Evolutionary conservation across 2,329 filamentous ascomycete genomes (phyloP), one percentile per base, ranked within the genome.

Genomic region (Verticillium alfalfae): DNA sequence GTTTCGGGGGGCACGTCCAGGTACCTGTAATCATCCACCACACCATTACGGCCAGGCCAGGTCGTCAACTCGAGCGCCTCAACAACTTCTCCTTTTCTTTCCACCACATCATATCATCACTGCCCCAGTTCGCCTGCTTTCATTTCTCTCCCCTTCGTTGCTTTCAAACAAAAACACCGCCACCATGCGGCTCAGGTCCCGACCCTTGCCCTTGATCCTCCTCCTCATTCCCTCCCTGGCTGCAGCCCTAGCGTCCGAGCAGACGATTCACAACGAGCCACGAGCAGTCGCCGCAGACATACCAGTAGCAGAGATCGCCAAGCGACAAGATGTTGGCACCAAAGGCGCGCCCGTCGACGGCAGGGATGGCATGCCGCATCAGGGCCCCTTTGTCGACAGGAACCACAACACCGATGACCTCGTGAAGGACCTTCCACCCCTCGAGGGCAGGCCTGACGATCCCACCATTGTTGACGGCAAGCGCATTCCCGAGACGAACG

Each of bases 291-390:
- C 66, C 15, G 67, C 72, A 55, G 70, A 72, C 22, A 58, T 65
- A 10, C 63, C 70, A 12, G 60, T 66, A 15, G 62, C 68, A n/a
- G 68, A 71, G 55, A 65, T 65, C 54, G 66, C 69, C 34, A 78
- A 76, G 64, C 65, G 76, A 60, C 70, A 71, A 59, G 70, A 72
- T 36, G 62, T 78, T 10, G 79, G 80, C 37, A 82, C 79, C 62
- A 93, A 93, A 73, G 89, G 95, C 78, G 92, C 91, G 61, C 94
- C 94, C 0, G 89, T 97, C 22, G 95, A 98, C 73, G 93, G 93
- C 56, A 89, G 90, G 69, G 95, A 98, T 77, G 95, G 95, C 57
- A 95, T 93, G 78, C 95, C 95, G 56, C 94, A 97, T 72, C 86
- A 89, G 22, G 95, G 95, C 1, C 95, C 95, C 6, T 88, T 86